Evolutionary conservation across 768 basidiomycete species (phyloP).

Genomic region (Russula earlei): DNA sequence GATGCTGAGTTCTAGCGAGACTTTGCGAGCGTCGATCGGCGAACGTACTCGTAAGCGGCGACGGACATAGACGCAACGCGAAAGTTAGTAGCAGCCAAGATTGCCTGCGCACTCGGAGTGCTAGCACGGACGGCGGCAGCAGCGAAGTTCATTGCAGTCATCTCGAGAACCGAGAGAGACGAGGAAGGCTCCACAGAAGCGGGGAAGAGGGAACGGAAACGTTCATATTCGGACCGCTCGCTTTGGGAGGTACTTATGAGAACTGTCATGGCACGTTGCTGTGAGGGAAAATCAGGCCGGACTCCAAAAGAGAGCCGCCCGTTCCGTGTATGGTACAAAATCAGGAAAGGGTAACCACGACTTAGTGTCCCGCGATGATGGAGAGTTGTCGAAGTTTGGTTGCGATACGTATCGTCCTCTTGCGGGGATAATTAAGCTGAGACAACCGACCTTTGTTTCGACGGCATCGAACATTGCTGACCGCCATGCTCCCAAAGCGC

Average conservation of each 20-base stretch:
- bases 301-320: too few species aligned
- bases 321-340: too few species aligned
- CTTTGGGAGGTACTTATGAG: background rate
- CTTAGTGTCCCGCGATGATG: too few species aligned
- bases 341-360: too few species aligned
- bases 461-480: too few species aligned
- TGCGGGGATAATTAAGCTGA: too few species aligned
- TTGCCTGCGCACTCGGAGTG: background rate
- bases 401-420: too few species aligned
- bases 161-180: background rate
- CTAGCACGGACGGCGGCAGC: too few species aligned
- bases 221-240: background rate
- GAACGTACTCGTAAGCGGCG: slow-evolving; percentile 18
- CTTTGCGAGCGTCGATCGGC: background rate
- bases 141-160: background rate
- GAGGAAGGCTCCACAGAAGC: background rate
- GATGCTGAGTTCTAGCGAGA: background rate
- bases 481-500: too few species aligned
- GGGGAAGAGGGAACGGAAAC: background rate
- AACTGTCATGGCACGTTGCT: background rate
- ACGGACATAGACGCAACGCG: slow-evolving; percentile 13
- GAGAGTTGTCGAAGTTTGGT: too few species aligned
- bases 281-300: background rate
- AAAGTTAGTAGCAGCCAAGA: slow-evolving; percentile 8
- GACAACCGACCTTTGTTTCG: too few species aligned